Evolutionary conservation across 805 yeast genomes (phyloP).

Genomic region (Monosporozyma yasuniensis): DNA sequence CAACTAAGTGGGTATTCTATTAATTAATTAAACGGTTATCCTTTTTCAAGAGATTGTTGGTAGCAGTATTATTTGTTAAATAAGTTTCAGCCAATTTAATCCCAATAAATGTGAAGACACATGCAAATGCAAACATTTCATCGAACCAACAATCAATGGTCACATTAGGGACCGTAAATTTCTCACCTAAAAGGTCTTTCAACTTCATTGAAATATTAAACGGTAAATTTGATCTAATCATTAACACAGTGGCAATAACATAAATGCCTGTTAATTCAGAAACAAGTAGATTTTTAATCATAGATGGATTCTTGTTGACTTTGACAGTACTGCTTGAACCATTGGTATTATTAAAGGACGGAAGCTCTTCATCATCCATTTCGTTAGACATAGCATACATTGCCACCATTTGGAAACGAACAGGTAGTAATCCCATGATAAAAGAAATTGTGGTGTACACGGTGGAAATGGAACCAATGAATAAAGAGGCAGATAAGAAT

Average conservation of each 20-base stretch:
- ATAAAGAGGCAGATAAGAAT: conserved; percentile 48
- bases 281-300: conserved; percentile 33
- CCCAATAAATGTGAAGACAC: conserved; percentile 24
- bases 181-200: conserved; percentile 27
- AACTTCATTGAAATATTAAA: conserved; percentile 27
- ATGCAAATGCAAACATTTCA: conserved; percentile 29
- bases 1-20: neutral
- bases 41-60: neutral
- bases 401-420: conserved; percentile 26
- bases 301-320: conserved; percentile 25
- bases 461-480: conserved; percentile 55
- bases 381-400: conserved; percentile 20
- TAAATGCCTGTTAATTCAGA: conserved; percentile 34
- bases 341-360: conserved; percentile 8
- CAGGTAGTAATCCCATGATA: conserved; percentile 33
- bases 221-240: conserved; percentile 34
- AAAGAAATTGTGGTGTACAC: conserved; percentile 54
- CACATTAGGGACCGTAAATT: conserved; percentile 22
- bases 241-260: conserved; percentile 33
- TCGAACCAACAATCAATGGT: conserved; percentile 36
- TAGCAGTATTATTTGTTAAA: neutral
- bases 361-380: conserved; percentile 12
- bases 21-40: conserved; percentile 1
- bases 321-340: neutral
- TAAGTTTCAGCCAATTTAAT: conserved; percentile 23